A percentile compares a stretch with the other conserved stretches of the same genome.
Evolutionary conservation across 129 eudicot species (phyloP).

Genomic region (Deinandra increscens): DNA sequence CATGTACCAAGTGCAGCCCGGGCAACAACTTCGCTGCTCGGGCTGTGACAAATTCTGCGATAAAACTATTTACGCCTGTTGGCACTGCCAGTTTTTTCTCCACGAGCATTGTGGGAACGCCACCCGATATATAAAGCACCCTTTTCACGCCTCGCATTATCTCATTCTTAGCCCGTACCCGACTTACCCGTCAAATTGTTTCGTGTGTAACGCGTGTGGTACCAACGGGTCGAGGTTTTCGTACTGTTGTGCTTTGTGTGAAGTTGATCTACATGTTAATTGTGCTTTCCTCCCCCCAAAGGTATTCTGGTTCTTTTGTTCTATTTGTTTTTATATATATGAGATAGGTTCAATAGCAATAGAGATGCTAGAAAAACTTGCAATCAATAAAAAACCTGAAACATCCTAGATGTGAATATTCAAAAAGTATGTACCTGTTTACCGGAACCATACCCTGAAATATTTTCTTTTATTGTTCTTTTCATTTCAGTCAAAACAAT

Average conservation of each 20-base stretch:
- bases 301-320: background rate
- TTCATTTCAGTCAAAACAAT: too few relatives aligned
- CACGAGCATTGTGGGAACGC: slow-evolving; percentile 75
- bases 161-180: slow-evolving; percentile 60
- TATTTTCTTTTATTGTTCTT: too few relatives aligned
- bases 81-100: slow-evolving; percentile 62
- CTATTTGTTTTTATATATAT: background rate
- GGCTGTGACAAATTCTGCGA: slow-evolving; percentile 50
- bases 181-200: slow-evolving; percentile 61
- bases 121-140: slow-evolving; percentile 51
- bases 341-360: too few relatives aligned
- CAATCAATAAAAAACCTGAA: too few relatives aligned
- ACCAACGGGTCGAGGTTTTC: slow-evolving; percentile 43
- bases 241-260: slow-evolving; percentile 57
- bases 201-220: slow-evolving; percentile 60
- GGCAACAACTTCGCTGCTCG: slow-evolving; percentile 51
- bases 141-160: slow-evolving; percentile 49
- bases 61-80: slow-evolving; percentile 48
- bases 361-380: too few relatives aligned
- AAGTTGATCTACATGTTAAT: slow-evolving; percentile 59
- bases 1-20: slow-evolving; percentile 45
- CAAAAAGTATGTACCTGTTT: too few relatives aligned
- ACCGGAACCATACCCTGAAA: too few relatives aligned
- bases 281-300: slow-evolving; percentile 61
- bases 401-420: too few relatives aligned